Conservation (phyloP, 345 rosid species). For the Barbarea vulgaris region DNA sequence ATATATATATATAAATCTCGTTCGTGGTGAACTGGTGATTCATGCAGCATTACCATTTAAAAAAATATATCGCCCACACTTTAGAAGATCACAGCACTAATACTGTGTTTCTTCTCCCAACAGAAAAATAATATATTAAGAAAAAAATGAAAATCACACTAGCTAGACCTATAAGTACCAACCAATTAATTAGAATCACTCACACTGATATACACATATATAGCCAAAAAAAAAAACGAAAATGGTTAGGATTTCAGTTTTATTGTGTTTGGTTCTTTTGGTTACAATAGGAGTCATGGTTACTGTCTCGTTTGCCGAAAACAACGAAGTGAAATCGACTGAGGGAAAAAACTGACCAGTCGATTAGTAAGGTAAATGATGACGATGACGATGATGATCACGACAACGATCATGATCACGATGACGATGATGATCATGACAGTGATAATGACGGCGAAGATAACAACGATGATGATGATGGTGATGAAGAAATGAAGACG, state of each 20-base stretch:
- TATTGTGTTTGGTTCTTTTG: neutral
- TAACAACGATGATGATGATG: neutral
- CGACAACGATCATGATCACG: too few relatives aligned
- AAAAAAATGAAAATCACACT: neutral
- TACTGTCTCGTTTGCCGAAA: neutral
- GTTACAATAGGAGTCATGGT: neutral
- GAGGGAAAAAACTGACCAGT: neutral
- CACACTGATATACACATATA: neutral
- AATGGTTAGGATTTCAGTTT: neutral
- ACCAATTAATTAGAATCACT: neutral
- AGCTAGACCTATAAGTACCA: neutral
- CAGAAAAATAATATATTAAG: neutral
- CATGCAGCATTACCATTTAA: neutral
- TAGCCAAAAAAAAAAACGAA: neutral
- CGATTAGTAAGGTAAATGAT: neutral
- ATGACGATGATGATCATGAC: too few relatives aligned
- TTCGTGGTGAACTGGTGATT: neutral
- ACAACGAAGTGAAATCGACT: neutral
- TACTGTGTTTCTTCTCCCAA: neutral
- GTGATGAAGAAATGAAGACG: neutral
- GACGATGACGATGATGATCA: neutral
- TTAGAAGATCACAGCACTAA: neutral
- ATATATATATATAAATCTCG: neutral
- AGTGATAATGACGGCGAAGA: neutral
- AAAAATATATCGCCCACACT: too few relatives aligned